phyloP scores from a whole-genome alignment of 257 asterid genomes.

The Solanum okadae region DNA sequence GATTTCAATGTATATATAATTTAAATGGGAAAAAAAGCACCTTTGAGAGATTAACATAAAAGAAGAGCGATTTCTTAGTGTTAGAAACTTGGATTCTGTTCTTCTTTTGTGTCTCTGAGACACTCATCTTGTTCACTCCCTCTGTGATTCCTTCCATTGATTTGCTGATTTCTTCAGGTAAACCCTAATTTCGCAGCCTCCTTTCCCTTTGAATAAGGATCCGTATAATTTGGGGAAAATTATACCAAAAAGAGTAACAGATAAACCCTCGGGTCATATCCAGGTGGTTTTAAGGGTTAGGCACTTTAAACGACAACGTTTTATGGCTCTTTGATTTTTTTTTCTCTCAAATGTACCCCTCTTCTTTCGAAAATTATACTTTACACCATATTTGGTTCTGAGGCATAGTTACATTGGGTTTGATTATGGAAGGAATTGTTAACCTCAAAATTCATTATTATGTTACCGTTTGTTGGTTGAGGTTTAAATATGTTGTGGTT shows the following conservation, averaged over 20 bases:
- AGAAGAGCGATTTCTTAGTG: slow-evolving; percentile 34
- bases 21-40: background rate
- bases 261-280: background rate
- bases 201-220: background rate
- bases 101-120: slow-evolving; percentile 18
- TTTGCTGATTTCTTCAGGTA: background rate
- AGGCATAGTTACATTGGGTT: no score
- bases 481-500: no score
- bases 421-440: no score
- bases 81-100: slow-evolving; percentile 36
- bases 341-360: background rate
- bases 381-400: no score
- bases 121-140: slow-evolving; percentile 29
- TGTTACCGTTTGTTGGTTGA: no score
- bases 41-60: slow-evolving; percentile 36
- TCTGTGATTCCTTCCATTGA: slow-evolving; percentile 33
- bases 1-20: background rate
- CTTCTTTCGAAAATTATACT: background rate
- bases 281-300: background rate
- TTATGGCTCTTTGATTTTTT: background rate
- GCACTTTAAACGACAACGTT: background rate
- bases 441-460: no score
- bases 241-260: background rate
- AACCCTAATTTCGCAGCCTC: background rate
- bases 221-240: background rate